Conservation (phyloP, 2,329 filamentous ascomycete species). For the Trichoderma sp. region DNA sequence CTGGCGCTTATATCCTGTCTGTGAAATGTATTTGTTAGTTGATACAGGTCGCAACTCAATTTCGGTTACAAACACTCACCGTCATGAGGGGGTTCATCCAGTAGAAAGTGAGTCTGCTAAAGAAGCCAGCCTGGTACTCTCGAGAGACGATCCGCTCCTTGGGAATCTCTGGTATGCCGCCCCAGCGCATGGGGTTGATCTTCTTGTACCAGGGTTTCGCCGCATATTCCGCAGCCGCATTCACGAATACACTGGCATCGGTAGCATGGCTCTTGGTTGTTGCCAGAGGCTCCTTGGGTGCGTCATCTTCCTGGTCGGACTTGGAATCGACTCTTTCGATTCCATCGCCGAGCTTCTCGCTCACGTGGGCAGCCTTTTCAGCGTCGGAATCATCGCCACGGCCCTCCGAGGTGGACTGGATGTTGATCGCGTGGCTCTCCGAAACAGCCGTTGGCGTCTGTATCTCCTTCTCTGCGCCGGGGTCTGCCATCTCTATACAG, state of each 20-base stretch:
- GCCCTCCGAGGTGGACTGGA: not conserved
- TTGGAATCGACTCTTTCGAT: constrained; percentile 7
- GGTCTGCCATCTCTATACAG: constrained; percentile 13
- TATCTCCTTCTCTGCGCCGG: constrained; percentile 15
- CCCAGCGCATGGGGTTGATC: constrained; percentile 61
- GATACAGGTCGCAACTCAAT: not conserved
- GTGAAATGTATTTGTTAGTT: not conserved
- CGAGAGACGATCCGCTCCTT: constrained; percentile 53
- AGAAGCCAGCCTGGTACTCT: constrained; percentile 70
- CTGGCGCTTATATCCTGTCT: constrained; percentile 80
- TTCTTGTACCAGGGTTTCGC: constrained; percentile 62
- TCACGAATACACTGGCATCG: constrained; percentile 46
- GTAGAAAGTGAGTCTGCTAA: constrained; percentile 76
- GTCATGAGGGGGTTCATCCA: constrained; percentile 90
- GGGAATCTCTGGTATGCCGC: constrained; percentile 53
- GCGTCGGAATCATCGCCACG: not conserved
- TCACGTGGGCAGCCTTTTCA: not conserved
- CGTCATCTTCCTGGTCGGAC: constrained; percentile 11
- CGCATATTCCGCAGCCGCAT: constrained; percentile 33
- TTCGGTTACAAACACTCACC: constrained; percentile 44
- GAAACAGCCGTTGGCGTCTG: not conserved
- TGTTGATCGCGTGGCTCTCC: not conserved
- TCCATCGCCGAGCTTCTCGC: constrained; percentile 5
- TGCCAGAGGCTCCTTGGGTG: not conserved
- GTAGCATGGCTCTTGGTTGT: constrained; percentile 52